These are phyloP conservation scores for Termitomyces sp. DNA, from an alignment of 768 basidiomycete genomes.

Conservation along the genomic window DNA sequence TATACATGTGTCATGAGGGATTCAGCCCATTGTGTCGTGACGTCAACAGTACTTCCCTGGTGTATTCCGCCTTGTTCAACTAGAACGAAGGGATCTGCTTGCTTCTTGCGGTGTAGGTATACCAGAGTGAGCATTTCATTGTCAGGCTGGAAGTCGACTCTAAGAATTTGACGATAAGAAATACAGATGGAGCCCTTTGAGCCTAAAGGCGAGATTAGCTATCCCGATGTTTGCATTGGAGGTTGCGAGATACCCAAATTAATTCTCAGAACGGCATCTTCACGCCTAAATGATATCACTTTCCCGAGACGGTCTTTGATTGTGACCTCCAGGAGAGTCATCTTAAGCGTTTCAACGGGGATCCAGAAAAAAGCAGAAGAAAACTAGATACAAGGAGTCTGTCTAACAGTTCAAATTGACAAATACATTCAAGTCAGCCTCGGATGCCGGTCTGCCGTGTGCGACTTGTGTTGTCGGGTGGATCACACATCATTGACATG, in stretches of 20 bases:
- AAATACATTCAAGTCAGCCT: neutral
- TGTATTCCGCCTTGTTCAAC: constrained; percentile 38
- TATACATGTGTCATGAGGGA: constrained; percentile 54
- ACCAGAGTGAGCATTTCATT: constrained; percentile 37
- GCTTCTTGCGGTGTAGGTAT: constrained; percentile 41
- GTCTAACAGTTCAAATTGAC: neutral
- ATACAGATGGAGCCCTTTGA: constrained; percentile 26
- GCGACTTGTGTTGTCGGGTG: no score
- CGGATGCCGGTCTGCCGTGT: no score
- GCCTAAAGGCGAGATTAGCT: constrained; percentile 1
- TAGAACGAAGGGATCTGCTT: constrained; percentile 32
- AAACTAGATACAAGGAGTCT: neutral
- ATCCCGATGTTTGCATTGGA: neutral
- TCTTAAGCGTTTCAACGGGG: neutral
- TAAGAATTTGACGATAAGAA: constrained; percentile 45
- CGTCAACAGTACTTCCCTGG: constrained; percentile 23
- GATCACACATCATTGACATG: no score
- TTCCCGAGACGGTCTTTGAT: constrained; percentile 9
- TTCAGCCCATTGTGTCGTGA: constrained; percentile 46
- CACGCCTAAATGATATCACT: constrained; percentile 10
- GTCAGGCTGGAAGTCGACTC: constrained; percentile 33
- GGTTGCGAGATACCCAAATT: constrained; percentile 8
- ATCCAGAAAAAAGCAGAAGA: neutral
- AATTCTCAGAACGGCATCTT: constrained; percentile 11
- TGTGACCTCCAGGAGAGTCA: constrained; percentile 7